Evolutionary conservation across 305 asterid species (phyloP), one percentile per base, ranked within the genome.

Genomic region (Nicotiana rustica): DNA sequence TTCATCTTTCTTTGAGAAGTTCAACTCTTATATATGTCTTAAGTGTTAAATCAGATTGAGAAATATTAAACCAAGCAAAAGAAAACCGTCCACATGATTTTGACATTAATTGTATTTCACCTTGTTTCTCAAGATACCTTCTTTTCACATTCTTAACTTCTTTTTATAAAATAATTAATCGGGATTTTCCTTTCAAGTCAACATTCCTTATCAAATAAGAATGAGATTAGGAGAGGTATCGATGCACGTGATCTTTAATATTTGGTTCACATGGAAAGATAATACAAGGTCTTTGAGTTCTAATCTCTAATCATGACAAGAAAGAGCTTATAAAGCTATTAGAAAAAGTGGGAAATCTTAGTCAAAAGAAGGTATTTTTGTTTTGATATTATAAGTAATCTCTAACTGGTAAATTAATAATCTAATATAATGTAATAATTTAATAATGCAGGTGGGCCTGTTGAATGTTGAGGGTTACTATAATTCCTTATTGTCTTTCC

Each of bases 221-320:
- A 71, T n/a, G 21, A 21, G 61, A 25, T 47, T 73, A 47, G 4
- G 36, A 14, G 25, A 73, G 71, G 84, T 56, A 81, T 85, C 85
- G 52, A 84, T 15, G 38, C 89, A 89, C 86, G 87, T 88, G 86
- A 47, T 85, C 81, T 81, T 81, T 70, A 49, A 7, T 49, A 49
- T 77, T 80, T 29, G 77, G 83, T 85, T 89, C 91, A 89, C 92
- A 88, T 90, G 88, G 85, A 84, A 84, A 85, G 77, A 84, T 87
- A 57, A 69, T 78, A 80, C 68, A 56, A 44, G 61, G 67, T 73
- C 78, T 21, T 47, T 47, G 88, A 78, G 81, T 86, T 81, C 80
- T 71, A 36, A 84, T 71, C 78, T 56, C 47, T 80, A 90, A 67
- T 84, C 52, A 85, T 77, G 59, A 59, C 78, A 76, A n/a, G 21